Evolutionary conservation across 768 basidiomycete genomes (phyloP), one percentile per base, ranked within the genome.

Genomic region (Lenzites betulinus): DNA sequence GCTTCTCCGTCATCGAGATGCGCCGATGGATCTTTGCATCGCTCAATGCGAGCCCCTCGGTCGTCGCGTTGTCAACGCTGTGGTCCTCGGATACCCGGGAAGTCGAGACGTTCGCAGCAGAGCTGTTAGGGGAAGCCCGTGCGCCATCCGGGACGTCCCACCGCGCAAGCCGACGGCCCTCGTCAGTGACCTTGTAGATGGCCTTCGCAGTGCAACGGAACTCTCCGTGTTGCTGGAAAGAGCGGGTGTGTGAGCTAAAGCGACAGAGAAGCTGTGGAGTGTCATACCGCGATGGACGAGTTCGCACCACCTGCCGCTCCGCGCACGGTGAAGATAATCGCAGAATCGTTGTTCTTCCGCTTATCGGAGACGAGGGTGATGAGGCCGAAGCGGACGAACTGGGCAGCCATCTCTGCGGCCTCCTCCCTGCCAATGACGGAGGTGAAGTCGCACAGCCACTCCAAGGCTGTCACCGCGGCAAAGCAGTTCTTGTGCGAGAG

Each of bases 371-470:
- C 93, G 43, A 98, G 80, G 2, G 78, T 76, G 74, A 99, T 90
- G 63, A 96, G 86, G 41, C 94, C 92, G 68, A 95, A 97, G 53
- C 97, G 88, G 47, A 98, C 95, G 68, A 98, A 98, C 72, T 98
- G 97, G 4, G 95, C 97, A 2, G 93, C 90, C 86, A 98, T 91
- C 79, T 99, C 97, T 12, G 94, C 93, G 0, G 94, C 95, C 74
- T 98, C 97, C 70, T 99, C 97, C 53, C 93, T 81, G 23, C 95
- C 95, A 35, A 95, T 93, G 35, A 95, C 93, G 1, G 95, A 97
- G 0, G 97, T 94, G 67, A 94, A 97, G 74, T 99, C 97, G 71
- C 93, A 91, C 41, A 99, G 85, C 97, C 97, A 99, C 75, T 98
- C 95, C 56, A 98, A 79, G 0, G 92, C 95, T 46, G 83, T 83